phyloP scores from a whole-genome alignment of 805 yeast species.

The Saccharomycopsis javanensis region DNA sequence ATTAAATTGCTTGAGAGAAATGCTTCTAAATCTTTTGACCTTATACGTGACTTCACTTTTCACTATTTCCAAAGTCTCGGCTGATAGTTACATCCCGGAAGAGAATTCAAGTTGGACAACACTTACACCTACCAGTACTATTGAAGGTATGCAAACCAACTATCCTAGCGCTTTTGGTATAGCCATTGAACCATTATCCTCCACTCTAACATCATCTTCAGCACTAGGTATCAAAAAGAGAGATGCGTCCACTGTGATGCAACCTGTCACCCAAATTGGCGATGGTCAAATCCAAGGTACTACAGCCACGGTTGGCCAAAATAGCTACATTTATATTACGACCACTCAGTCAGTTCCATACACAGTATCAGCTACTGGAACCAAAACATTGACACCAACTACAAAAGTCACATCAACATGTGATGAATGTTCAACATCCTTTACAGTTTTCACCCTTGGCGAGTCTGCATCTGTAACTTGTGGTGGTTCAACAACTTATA shows the following conservation, averaged over 20 bases:
- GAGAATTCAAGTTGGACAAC: constrained; percentile 39
- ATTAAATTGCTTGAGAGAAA: no score
- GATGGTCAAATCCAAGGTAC: constrained; percentile 24
- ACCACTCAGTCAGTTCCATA: constrained; percentile 18
- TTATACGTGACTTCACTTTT: neutral
- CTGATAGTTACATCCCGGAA: constrained; percentile 40
- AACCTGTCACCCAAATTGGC: constrained; percentile 19
- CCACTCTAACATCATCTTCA: constrained; percentile 19
- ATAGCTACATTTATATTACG: constrained; percentile 9
- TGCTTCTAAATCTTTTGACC: neutral
- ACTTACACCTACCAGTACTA: constrained; percentile 33
- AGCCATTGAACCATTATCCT: constrained; percentile 30
- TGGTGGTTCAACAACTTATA: constrained; percentile 14
- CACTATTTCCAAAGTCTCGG: neutral
- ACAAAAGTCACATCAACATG: constrained; percentile 21
- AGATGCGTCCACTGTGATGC: constrained; percentile 23
- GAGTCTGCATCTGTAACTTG: constrained; percentile 10
- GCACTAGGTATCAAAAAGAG: constrained; percentile 14
- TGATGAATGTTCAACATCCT: constrained; percentile 12
- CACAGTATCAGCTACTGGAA: constrained; percentile 5
- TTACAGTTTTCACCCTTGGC: constrained; percentile 20
- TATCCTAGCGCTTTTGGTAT: constrained; percentile 33
- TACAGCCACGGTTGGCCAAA: constrained; percentile 23
- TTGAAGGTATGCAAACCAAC: constrained; percentile 29
- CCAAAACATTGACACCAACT: constrained; percentile 22